Conservation (phyloP, 2,329 filamentous ascomycete genomes). For the Celoporthe dispersa region DNA sequence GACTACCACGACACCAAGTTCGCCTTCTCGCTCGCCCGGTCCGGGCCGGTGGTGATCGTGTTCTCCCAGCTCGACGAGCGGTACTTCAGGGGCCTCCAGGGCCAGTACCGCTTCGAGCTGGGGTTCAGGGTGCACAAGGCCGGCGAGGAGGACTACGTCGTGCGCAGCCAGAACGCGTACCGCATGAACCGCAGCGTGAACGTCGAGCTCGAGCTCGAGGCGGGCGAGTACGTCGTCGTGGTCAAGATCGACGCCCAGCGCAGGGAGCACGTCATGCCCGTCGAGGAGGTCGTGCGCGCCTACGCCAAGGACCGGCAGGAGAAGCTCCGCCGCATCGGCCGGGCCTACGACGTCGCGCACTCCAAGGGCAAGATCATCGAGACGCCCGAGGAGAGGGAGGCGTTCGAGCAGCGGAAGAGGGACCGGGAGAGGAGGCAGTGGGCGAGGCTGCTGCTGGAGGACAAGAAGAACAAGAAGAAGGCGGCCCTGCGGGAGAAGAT, state of each 20-base stretch:
- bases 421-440: constrained; percentile 56
- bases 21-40: constrained; percentile 58
- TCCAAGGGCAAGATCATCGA: constrained; percentile 59
- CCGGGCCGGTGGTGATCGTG: constrained; percentile 62
- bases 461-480: constrained; percentile 41
- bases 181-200: constrained; percentile 63
- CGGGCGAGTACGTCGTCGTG: constrained; percentile 62
- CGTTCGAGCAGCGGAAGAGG: constrained; percentile 48
- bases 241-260: constrained; percentile 59
- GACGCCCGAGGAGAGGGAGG: constrained; percentile 54
- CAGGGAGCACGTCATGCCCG: constrained; percentile 45
- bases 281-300: constrained; percentile 61
- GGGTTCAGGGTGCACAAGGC: constrained; percentile 47
- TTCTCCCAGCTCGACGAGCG: constrained; percentile 65
- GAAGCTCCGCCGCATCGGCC: constrained; percentile 62
- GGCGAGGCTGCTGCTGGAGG: constrained; percentile 47
- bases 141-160: constrained; percentile 62
- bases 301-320: constrained; percentile 57
- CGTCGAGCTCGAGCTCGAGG: constrained; percentile 60
- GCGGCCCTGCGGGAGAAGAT: constrained; percentile 44
- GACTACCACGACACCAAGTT: constrained; percentile 66
- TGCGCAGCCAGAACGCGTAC: constrained; percentile 62
- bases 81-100: constrained; percentile 65
- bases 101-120: constrained; percentile 57
- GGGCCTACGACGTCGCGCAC: constrained; percentile 64